A percentile compares a stretch with the other conserved stretches of the same genome.
Conservation (phyloP, 768 basidiomycete species). For the Naematelia encephala region DNA sequence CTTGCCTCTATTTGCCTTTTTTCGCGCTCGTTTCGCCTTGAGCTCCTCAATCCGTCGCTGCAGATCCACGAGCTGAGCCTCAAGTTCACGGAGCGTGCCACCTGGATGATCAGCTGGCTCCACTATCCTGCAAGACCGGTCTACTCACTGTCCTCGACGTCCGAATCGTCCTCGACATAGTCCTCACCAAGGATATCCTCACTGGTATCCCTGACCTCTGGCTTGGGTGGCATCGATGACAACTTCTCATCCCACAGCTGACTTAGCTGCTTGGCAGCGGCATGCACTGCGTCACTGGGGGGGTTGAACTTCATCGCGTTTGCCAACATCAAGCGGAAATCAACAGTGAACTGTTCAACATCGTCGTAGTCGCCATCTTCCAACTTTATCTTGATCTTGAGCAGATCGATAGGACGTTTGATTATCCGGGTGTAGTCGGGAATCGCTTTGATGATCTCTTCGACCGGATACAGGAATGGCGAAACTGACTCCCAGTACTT, state of each 20-base stretch:
- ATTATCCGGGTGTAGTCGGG: conserved; percentile 82
- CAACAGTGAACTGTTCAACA: conserved; percentile 77
- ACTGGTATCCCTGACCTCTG: conserved; percentile 54
- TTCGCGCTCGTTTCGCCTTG: conserved; percentile 15
- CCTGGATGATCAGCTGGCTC: conserved; percentile 7
- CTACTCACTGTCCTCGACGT: conserved; percentile 60
- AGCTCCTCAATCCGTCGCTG: conserved; percentile 27
- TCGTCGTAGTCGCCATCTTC: conserved; percentile 70
- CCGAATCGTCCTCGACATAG: conserved; percentile 63
- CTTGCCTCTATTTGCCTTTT: conserved; percentile 13
- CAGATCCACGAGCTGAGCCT: conserved; percentile 27
- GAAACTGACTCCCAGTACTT: conserved; percentile 67
- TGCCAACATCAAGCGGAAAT: conserved; percentile 90
- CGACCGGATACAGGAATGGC: conserved; percentile 93
- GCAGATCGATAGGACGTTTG: conserved; percentile 93
- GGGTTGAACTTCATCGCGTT: conserved; percentile 95
- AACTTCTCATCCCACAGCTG: conserved; percentile 89
- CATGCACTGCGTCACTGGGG: conserved; percentile 76
- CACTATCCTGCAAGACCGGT: background rate
- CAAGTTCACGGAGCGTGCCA: conserved; percentile 11
- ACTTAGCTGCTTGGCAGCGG: conserved; percentile 79
- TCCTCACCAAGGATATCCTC: conserved; percentile 59
- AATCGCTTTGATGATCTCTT: conserved; percentile 62
- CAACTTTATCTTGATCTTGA: conserved; percentile 81
- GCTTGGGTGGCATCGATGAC: conserved; percentile 63